Evolutionary conservation across 2,329 filamentous ascomycete species (phyloP), one percentile per base, ranked within the genome.

Genomic region (Didymella glomerata): DNA sequence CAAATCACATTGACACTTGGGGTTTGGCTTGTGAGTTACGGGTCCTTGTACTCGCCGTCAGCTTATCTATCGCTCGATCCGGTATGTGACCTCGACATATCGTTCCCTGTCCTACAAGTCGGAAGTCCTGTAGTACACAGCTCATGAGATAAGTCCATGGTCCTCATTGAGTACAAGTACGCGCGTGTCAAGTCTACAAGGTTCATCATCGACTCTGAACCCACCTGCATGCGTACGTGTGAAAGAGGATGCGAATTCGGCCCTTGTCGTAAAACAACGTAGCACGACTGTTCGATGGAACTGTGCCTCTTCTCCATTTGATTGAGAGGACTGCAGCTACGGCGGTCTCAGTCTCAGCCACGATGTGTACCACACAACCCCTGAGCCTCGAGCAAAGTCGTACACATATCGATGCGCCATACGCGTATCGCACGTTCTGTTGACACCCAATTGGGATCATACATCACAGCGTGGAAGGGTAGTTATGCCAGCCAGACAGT

Each of bases 361-460:
- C 48, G 14, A 57, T 32, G n/a, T 20, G 36, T 48, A 51, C 42
- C 41, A 36, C 41, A 36, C 48, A 45, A 40, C 42, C 54, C 54
- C 54, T 57, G 41, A 36, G 14, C 41, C 40, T 50, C 48, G 42
- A 49, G 42, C 54, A 18, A 42, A 27, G 41, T 40, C 48, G 41
- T 34, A 18, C 40, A 25, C 4, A 13, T 14, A 16, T 32, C 34
- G 48, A 48, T 28, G 44, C 16, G 41, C n/a, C 34, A 24, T 52
- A 42, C 41, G 48, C 44, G 36, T 45, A 38, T 40, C 18, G 24
- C 38, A 38, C 42, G 28, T 25, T 48, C 41, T n/a, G n/a, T 24
- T 22, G 38, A 13, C 38, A 24, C 38, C 5, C 34, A 13, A 20
- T 44, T 28, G 20, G 27, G 42, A 44, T 36, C 24, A n/a, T 34